These are phyloP conservation scores for Dacryopinax spathularia DNA, from an alignment of 768 basidiomycete species.

Conservation along the genomic window DNA sequence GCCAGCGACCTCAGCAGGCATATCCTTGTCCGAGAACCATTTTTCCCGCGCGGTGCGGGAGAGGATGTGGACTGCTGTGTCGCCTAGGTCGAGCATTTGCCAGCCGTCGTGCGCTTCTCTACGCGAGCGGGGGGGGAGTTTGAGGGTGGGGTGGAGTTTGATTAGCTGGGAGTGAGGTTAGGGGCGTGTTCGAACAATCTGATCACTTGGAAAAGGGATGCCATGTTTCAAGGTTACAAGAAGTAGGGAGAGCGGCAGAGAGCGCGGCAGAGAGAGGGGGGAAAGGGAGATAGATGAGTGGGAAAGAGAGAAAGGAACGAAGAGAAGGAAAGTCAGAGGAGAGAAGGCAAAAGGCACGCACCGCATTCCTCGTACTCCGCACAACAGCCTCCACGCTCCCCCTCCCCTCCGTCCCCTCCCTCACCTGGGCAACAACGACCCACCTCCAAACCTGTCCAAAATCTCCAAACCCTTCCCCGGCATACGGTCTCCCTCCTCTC, in stretches of 20 bases:
- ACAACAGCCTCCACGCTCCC: conserved; percentile 66
- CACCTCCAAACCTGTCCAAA: conserved; percentile 9
- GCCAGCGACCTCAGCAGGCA: no score
- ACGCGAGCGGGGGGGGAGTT: conserved; percentile 30
- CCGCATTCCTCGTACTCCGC: conserved; percentile 53
- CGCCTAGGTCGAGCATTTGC: conserved; percentile 72
- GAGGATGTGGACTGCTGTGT: conserved; percentile 65
- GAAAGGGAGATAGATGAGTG: no score
- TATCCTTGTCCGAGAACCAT: conserved; percentile 34
- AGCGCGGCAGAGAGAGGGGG: no score
- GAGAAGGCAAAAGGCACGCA: conserved; percentile 24
- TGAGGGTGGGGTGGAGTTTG: conserved; percentile 4
- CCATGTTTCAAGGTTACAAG: no score
- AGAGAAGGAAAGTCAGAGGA: no score
- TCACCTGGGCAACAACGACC: conserved; percentile 38
- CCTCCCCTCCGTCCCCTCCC: conserved; percentile 67
- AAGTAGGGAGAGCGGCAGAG: no score
- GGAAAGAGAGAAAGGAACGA: no score
- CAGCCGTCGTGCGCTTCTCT: conserved; percentile 44
- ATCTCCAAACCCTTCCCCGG: not conserved
- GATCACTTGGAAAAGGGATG: no score
- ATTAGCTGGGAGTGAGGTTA: conserved; percentile 2
- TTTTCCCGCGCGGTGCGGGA: conserved; percentile 50
- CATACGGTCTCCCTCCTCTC: not conserved
- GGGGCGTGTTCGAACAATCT: no score